Base-by-base conservation (phyloP, 345 rosid genomes). In the Eucalyptus polybractea region DNA sequence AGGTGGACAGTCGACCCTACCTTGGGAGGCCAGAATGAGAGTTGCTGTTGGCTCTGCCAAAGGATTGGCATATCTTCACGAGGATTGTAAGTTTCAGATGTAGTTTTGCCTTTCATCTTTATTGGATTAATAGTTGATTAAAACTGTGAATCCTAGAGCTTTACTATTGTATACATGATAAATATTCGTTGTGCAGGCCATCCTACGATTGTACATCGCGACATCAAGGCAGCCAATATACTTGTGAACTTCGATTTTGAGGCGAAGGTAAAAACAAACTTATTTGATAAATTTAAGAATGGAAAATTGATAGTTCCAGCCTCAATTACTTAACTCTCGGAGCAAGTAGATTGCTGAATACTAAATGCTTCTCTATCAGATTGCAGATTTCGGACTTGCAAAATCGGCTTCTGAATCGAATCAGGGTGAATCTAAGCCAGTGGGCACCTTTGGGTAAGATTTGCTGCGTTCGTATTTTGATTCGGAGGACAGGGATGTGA, bases 311-410 rank as follows among this genome's bases (percentile, higher is more conserved):
- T 69, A 33, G 37, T 0, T 6, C 44, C 7, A 0, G 5, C 62
- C 2, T 56, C 7, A 60, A 0, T 60, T 27, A 8, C 16, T 60
- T 12, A 27, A 11, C 14, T 27, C 8, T 60, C 16, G 1, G 31
- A 11, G 4, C n/a, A 1, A 60, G 67, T 27, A 6, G 16, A 27
- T 60, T 60, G 7, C 16, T 60, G 31, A 42, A 10, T 27, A 29
- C 80, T 45, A 22, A 76, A 47, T 40, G 31, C 67, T 17, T 21
- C 9, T 21, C 89, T 37, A 51, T 87, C 90, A 98, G 99, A 97
- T 98, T 86, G 97, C 97, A n/a, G 99, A 98, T 90, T 98, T 98
- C 90, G 99, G 99, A 88, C 93, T 98, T 12, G 99, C 98, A 40
- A 98, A 96, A 93, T 76, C 93, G 40, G 86, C 95, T 89, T 94